These are phyloP conservation scores for Monsonia emarginata DNA, from an alignment of 441 rosid genomes.

Conservation along the genomic window DNA sequence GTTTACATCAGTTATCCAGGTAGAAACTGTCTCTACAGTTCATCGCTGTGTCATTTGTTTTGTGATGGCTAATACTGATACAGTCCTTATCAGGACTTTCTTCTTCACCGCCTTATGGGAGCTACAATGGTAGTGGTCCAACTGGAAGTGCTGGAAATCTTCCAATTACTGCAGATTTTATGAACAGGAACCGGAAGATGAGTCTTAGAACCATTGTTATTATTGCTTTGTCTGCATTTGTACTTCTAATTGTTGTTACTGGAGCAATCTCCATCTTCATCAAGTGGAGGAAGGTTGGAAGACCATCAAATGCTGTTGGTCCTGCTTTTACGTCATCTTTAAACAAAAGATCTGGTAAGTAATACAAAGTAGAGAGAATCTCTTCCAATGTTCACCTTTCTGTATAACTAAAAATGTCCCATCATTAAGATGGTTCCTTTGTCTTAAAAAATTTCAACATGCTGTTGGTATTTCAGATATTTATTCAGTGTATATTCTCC, in stretches of 20 bases:
- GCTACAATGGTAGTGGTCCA: constrained; percentile 46
- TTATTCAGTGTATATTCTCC: background rate
- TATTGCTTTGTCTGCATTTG: constrained; percentile 69
- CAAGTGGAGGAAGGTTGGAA: constrained; percentile 71
- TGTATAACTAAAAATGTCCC: too few relatives aligned
- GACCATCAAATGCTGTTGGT: constrained; percentile 75
- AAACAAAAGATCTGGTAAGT: constrained; percentile 77
- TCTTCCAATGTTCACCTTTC: too few relatives aligned
- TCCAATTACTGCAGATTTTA: constrained; percentile 55
- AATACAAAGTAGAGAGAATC: background rate
- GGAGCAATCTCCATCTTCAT: constrained; percentile 54
- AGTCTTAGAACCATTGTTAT: constrained; percentile 58
- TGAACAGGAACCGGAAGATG: constrained; percentile 56
- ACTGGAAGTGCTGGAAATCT: constrained; percentile 54
- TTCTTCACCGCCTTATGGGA: constrained; percentile 54
- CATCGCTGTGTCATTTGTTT: constrained; percentile 12
- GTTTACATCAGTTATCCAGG: constrained; percentile 72
- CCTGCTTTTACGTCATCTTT: constrained; percentile 54
- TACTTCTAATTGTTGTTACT: constrained; percentile 53
- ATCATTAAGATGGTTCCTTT: background rate
- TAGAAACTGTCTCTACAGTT: constrained; percentile 23
- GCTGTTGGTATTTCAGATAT: too few relatives aligned
- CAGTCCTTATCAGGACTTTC: constrained; percentile 53
- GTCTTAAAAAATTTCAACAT: background rate
- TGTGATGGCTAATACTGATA: constrained; percentile 18